phyloP scores from a whole-genome alignment of 176 grass and related monocot genomes.

The Musa itinerans region DNA sequence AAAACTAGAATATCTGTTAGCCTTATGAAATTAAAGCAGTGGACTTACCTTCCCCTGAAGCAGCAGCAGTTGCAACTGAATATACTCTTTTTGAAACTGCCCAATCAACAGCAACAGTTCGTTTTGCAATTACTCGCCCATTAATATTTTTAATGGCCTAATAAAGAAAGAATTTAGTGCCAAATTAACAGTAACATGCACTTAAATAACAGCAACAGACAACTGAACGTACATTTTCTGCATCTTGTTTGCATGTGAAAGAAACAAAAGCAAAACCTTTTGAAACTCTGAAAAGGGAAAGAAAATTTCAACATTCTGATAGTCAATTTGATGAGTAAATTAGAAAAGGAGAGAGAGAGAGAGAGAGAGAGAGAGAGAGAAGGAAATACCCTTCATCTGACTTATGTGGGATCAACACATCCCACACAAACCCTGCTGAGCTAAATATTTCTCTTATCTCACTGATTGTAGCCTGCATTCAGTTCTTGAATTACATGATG shows the following conservation, averaged over 20 bases:
- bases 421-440: constrained; percentile 82
- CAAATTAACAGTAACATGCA: constrained; percentile 18
- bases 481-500: constrained; percentile 6
- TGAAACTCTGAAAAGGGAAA: constrained; percentile 49
- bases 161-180: constrained; percentile 21
- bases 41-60: constrained; percentile 46
- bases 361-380: not conserved
- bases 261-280: constrained; percentile 99
- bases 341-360: not conserved
- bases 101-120: constrained; percentile 97
- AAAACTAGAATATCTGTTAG: not conserved
- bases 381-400: constrained; percentile 59
- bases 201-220: constrained; percentile 18
- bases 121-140: constrained; percentile 60
- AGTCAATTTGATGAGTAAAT: constrained; percentile 4
- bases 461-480: constrained; percentile 52
- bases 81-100: constrained; percentile 84
- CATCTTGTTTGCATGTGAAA: constrained; percentile 87
- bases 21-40: not conserved
- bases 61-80: constrained; percentile 45
- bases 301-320: constrained; percentile 16
- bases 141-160: constrained; percentile 91
- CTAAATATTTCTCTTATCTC: constrained; percentile 66
- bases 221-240: constrained; percentile 77
- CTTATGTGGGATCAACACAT: constrained; percentile 74